Base-by-base conservation (phyloP, 129 eudicot species). In the Lactuca saligna region DNA sequence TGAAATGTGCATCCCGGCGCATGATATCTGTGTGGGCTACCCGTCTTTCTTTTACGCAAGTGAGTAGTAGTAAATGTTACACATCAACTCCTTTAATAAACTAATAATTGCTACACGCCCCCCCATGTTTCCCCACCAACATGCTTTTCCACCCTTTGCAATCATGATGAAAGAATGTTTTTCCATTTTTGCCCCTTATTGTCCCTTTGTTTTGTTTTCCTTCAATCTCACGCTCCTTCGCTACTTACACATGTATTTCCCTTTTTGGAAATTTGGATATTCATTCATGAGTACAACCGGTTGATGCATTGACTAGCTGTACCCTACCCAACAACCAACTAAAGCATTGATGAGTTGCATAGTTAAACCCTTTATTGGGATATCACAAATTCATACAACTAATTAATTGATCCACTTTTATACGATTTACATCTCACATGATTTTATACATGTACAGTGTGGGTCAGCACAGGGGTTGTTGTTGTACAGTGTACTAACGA, bases 21-120 rank as follows among this genome's bases (percentile, higher is more conserved):
- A 74, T 58, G 44, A 33, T 69, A 73, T 62, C 31, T 65, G 37
- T 65, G 75, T 58, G 75, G 75, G 46, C 54, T 68, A 61, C 70
- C 80, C 3, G 57, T 29, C 61, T 79, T 59, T 44, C 75, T 73
- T 79, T 72, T 71, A 15, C 51, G 55, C 57, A 56, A 29, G 78
- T 65, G 66, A 54, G 71, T 53, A 68, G 80, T 76, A 76, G 80
- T 76, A 76, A 76, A 69, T 61, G 31, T 76, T 76, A 76, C 80
- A 68, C 80, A 68, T 68, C 2, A 41, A 12, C 38, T 53, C 75
- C 80, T 76, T 76, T 51, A 38, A 39, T 1, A 57, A 61, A 11
- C 34, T 16, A 76, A 76, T 76, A 68, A 68, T 54, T 57, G 46
- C 78, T 51, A 34, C 66, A 56, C 32, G 76, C 58, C 73, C 82